Evolutionary conservation across 2,329 filamentous ascomycete genomes (phyloP).

Genomic region (Polytolypa hystricis): DNA sequence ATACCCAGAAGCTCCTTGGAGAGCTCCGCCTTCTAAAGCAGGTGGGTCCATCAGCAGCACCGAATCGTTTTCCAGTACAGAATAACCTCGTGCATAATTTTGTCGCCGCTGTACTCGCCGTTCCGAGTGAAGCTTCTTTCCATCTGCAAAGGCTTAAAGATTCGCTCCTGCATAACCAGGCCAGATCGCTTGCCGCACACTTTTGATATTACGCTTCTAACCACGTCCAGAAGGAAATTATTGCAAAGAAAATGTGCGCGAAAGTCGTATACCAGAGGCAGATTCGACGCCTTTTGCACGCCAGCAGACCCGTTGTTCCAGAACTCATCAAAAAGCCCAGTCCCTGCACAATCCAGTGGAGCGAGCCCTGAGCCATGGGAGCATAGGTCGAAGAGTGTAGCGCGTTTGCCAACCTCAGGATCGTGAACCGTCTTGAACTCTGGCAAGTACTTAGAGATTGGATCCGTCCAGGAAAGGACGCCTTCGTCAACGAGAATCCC

Average conservation of each 20-base stretch:
- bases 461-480: slow-evolving; percentile 16
- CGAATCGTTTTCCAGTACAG: slow-evolving; percentile 9
- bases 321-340: background rate
- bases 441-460: slow-evolving; percentile 15
- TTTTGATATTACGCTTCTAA: slow-evolving; percentile 7
- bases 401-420: slow-evolving; percentile 9
- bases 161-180: slow-evolving; percentile 7
- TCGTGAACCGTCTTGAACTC: slow-evolving; percentile 14
- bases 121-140: slow-evolving; percentile 11
- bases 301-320: background rate
- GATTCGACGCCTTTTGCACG: background rate
- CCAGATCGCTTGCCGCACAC: slow-evolving; percentile 7
- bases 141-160: slow-evolving; percentile 20
- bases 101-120: slow-evolving; percentile 10
- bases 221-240: slow-evolving; percentile 4
- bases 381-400: slow-evolving; percentile 18
- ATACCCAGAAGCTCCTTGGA: slow-evolving; percentile 12
- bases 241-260: background rate
- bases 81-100: slow-evolving; percentile 14
- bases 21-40: slow-evolving; percentile 9
- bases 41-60: slow-evolving; percentile 5
- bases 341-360: slow-evolving; percentile 1
- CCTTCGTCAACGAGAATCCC: slow-evolving; percentile 18
- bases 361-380: slow-evolving; percentile 17
- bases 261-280: background rate